Evolutionary conservation across 208 protist species (phyloP).

Genomic region (Blastocrithidia nonstop): DNA sequence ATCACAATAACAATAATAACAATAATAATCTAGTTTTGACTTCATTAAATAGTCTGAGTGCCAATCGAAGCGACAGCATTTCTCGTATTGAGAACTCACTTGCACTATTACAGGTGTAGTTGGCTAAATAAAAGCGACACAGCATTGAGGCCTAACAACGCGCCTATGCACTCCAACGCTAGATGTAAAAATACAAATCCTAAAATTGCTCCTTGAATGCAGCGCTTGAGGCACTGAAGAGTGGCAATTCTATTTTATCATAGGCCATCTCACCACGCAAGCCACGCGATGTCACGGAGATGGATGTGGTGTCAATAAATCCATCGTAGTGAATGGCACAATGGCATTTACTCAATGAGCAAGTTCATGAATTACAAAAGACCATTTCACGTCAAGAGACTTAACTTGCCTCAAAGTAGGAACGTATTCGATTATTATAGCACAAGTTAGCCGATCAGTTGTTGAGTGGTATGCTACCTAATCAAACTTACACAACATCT

Average conservation of each 20-base stretch:
- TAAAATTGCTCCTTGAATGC: slow-evolving; percentile 20
- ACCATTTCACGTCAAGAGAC: slow-evolving; percentile 18
- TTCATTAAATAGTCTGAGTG: no score
- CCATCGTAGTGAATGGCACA: slow-evolving; percentile 14
- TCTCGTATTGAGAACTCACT: slow-evolving; percentile 20
- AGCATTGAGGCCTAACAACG: slow-evolving; percentile 60
- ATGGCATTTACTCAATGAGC: slow-evolving; percentile 24
- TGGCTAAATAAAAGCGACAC: slow-evolving; percentile 51
- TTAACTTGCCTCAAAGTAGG: slow-evolving; percentile 34
- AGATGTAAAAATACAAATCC: no score
- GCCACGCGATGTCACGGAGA: slow-evolving; percentile 3
- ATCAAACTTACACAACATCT: not conserved
- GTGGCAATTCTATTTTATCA: slow-evolving; percentile 21
- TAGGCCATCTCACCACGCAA: slow-evolving; percentile 6
- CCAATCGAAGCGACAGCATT: slow-evolving; percentile 9
- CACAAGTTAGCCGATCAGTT: slow-evolving; percentile 60
- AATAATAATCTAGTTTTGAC: no score
- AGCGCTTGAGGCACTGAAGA: slow-evolving; percentile 23
- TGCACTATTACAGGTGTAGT: slow-evolving; percentile 28
- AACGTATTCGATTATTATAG: slow-evolving; percentile 67
- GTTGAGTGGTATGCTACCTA: not conserved
- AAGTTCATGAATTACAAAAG: slow-evolving; percentile 15
- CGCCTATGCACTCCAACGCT: no score
- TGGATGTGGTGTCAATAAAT: not conserved
- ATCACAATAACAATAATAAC: no score